A percentile compares a stretch with the other conserved stretches of the same genome.
These are phyloP conservation scores for Rubia peregrina DNA, from an alignment of 305 asterid genomes.

Conservation along the genomic window DNA sequence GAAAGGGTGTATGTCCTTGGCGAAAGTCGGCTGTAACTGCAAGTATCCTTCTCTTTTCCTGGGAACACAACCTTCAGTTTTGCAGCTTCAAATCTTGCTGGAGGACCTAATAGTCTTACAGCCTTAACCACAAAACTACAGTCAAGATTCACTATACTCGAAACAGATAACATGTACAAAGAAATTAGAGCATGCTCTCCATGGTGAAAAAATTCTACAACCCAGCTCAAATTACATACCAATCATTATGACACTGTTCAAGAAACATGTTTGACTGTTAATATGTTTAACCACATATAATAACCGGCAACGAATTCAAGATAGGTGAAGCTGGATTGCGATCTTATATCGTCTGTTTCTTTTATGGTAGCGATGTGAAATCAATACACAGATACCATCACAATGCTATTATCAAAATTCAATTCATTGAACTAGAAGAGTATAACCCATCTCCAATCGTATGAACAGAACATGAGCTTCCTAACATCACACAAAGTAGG, in stretches of 20 bases:
- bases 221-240: too few relatives aligned
- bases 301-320: too few relatives aligned
- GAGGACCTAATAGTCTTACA: conserved; percentile 76
- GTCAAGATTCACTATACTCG: not conserved
- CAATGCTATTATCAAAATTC: not conserved
- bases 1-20: conserved; percentile 89
- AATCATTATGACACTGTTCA: too few relatives aligned
- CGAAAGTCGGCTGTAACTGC: conserved; percentile 36
- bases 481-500: not conserved
- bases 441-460: too few relatives aligned
- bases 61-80: conserved; percentile 61
- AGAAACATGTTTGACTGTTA: too few relatives aligned
- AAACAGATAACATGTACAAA: not conserved
- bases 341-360: not conserved
- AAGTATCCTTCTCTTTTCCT: conserved; percentile 42
- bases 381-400: too few relatives aligned
- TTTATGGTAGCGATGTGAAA: not conserved
- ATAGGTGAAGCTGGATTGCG: too few relatives aligned
- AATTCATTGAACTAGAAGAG: not conserved
- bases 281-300: too few relatives aligned
- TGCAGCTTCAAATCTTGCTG: conserved; percentile 85
- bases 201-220: not conserved
- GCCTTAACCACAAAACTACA: conserved; percentile 37
- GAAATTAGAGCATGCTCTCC: not conserved
- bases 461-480: not conserved